Evolutionary conservation across 2,329 filamentous ascomycete genomes (phyloP).

Genomic region (Diaporthe amygdali): DNA sequence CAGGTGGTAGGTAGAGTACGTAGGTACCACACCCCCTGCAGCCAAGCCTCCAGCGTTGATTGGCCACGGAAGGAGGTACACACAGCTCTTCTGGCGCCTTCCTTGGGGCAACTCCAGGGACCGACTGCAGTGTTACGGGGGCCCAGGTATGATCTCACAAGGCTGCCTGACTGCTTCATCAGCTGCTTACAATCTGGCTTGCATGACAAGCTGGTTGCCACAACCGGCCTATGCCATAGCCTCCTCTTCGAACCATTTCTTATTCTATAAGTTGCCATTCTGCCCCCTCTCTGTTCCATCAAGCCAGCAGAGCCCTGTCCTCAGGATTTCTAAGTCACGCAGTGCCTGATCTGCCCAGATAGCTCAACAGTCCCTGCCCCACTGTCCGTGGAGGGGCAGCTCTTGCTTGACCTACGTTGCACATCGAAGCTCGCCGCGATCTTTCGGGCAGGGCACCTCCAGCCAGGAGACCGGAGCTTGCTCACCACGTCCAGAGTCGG

Average conservation of each 20-base stretch:
- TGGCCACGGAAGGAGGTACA: neutral
- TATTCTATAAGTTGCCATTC: neutral
- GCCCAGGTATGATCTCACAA: conserved; percentile 16
- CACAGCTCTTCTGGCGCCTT: conserved; percentile 21
- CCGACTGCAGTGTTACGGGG: neutral
- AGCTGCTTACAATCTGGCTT: neutral
- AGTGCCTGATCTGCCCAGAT: neutral
- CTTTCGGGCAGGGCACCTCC: neutral
- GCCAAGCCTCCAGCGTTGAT: conserved; percentile 1
- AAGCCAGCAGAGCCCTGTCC: neutral
- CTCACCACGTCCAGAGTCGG: too few species aligned
- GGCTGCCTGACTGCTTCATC: conserved; percentile 16
- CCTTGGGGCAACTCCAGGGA: conserved; percentile 2
- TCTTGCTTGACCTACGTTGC: neutral
- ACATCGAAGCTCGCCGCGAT: neutral
- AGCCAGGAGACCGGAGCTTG: neutral
- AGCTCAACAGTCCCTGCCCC: neutral
- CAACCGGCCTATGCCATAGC: neutral
- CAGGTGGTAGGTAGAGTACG: neutral
- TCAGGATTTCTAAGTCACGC: neutral
- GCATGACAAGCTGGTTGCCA: neutral
- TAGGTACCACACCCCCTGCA: conserved; percentile 1
- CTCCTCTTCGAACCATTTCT: neutral
- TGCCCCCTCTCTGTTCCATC: neutral
- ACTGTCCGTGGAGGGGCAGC: neutral